phyloP scores from a whole-genome alignment of 345 rosid species.

The Populus pruinosa region DNA sequence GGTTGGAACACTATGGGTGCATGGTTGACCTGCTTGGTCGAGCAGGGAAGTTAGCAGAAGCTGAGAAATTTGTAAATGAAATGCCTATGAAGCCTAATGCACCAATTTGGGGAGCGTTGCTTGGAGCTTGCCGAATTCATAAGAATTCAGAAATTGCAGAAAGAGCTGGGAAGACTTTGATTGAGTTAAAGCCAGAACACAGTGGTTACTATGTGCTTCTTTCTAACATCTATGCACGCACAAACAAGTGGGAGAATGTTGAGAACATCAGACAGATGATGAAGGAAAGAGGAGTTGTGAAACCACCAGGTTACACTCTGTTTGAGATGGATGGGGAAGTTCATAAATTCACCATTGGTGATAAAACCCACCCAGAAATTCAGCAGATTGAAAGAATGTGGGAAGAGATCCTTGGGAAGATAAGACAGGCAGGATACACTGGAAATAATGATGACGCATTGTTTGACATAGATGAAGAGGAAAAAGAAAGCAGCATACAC shows the following conservation, averaged over 20 bases:
- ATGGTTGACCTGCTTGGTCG: constrained; percentile 74
- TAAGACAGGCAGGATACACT: constrained; percentile 48
- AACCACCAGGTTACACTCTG: constrained; percentile 51
- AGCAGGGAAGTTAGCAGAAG: constrained; percentile 63
- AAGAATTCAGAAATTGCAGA: constrained; percentile 56
- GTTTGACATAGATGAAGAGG: constrained; percentile 73
- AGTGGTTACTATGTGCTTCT: constrained; percentile 75
- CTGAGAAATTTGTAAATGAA: constrained; percentile 52
- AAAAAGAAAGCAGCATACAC: constrained; percentile 53
- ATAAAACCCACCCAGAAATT: constrained; percentile 53
- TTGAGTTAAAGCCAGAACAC: constrained; percentile 56
- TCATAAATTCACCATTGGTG: constrained; percentile 58
- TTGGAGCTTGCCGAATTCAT: constrained; percentile 75
- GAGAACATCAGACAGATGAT: constrained; percentile 47
- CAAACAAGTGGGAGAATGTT: constrained; percentile 55
- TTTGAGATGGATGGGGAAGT: constrained; percentile 57
- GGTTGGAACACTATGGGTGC: constrained; percentile 80
- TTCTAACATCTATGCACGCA: constrained; percentile 61
- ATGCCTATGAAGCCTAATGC: constrained; percentile 71
- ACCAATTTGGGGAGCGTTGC: constrained; percentile 69
- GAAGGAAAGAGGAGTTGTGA: constrained; percentile 64
- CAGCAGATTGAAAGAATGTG: constrained; percentile 50
- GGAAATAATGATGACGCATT: constrained; percentile 53
- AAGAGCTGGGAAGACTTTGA: constrained; percentile 52
- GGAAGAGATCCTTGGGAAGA: constrained; percentile 59